Percentiles rank a stretch among this genome's conserved stretches.
phyloP scores from a whole-genome alignment of 441 rosid species.

The Manihot esculenta region DNA sequence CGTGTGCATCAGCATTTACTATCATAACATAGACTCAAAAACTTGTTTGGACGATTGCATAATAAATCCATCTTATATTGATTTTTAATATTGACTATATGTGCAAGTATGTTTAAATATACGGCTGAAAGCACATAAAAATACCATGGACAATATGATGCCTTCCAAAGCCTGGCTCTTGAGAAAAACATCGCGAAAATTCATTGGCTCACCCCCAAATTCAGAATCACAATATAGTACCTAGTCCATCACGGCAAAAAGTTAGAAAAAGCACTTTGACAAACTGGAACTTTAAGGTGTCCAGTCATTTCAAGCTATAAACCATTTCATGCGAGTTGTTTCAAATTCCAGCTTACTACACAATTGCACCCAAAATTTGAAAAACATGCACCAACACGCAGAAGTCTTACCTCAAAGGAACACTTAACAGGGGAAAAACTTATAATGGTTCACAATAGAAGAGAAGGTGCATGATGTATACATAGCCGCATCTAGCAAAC shows the following conservation, averaged over 20 bases:
- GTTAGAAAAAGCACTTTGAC: constrained; percentile 12
- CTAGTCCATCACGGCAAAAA: constrained; percentile 35
- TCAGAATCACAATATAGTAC: constrained; percentile 87
- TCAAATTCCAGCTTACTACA: not conserved
- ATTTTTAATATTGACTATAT: not conserved
- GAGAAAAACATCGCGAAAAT: constrained; percentile 87
- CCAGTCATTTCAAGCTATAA: constrained; percentile 8
- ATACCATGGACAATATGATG: constrained; percentile 82
- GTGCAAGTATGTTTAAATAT: constrained; percentile 14
- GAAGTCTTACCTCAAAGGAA: too few relatives aligned
- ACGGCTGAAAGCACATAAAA: constrained; percentile 23
- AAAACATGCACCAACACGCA: not conserved
- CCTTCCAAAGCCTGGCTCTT: constrained; percentile 98
- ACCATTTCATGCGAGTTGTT: not conserved
- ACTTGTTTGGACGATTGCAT: not conserved
- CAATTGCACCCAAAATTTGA: not conserved
- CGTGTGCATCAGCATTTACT: not conserved
- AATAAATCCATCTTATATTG: constrained; percentile 10
- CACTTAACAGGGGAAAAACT: too few relatives aligned
- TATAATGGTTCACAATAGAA: too few relatives aligned
- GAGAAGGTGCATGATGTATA: too few relatives aligned
- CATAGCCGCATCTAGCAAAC: too few relatives aligned
- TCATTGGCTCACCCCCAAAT: constrained; percentile 78
- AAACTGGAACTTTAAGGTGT: not conserved
- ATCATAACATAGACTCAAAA: not conserved